Evolutionary conservation across 1,139 yeast species (phyloP), one percentile per base, ranked within the genome.

Genomic region (Zygotorulaspora mrakii): DNA sequence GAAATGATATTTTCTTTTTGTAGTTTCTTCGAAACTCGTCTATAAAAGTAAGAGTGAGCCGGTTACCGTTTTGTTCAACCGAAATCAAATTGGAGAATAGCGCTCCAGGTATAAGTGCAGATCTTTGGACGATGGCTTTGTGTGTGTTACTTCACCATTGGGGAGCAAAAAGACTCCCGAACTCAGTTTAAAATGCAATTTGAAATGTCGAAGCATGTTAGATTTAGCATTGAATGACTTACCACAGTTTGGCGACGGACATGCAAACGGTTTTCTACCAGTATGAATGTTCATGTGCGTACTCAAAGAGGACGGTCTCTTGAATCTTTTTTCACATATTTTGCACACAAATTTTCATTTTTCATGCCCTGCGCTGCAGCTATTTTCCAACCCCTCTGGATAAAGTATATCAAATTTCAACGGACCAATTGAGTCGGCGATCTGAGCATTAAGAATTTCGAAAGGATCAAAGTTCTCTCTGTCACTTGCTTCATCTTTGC

Each of bases 271-370:
- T 61, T 83, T 84, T 56, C 83, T 91, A 4, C 95, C 95, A 0
- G 95, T 85, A 59, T 87, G 96, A 2, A 87, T 79, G 59, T 83
- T 81, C 64, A 76, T 72, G 64, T 87, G 95, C 3, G 91, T 85
- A 53, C 78, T 82, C 43, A 86, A 68, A 2, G 91, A 82, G 8
- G 87, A 79, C 2, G 95, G 95, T 44, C 95, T 70, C 39, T 83
- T 80, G 66, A 87, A 86, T 35, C 77, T 77, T 60, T 85, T 85
- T 39, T 76, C 73, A 62, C 96, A 87, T n/a, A 77, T 70, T 20
- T 71, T 65, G 59, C 95, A 86, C 16, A 31, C 29, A 34, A 50
- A 52, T 33, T 46, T 49, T 27, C 39, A 22, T 5, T 28, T 16
- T 16, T n/a, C n/a, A n/a, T n/a, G n/a, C n/a, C n/a, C n/a, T n/a